phyloP scores from a whole-genome alignment of 2,329 filamentous ascomycete genomes.

The Trichoderma breve region DNA sequence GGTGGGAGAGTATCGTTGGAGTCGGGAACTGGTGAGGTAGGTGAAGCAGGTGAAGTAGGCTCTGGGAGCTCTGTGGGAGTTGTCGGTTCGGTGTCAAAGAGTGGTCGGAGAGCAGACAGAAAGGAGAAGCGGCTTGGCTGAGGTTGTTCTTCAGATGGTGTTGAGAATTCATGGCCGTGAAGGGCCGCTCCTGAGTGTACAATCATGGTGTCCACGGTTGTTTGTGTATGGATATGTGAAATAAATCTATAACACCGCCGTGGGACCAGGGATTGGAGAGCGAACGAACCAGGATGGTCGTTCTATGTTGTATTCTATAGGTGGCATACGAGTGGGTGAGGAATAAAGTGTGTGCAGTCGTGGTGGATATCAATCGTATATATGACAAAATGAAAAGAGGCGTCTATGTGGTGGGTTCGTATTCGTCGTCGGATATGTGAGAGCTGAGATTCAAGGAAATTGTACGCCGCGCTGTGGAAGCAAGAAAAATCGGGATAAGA shows the following conservation, averaged over 20 bases:
- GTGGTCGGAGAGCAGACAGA: slow-evolving; percentile 42
- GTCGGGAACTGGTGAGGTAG: slow-evolving; percentile 7
- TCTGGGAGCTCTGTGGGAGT: neutral
- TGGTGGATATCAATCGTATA: neutral
- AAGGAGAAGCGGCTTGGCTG: slow-evolving; percentile 40
- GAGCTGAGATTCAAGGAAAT: slow-evolving; percentile 4
- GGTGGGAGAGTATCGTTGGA: neutral
- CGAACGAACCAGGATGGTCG: slow-evolving; percentile 6
- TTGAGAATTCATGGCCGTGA: slow-evolving; percentile 59
- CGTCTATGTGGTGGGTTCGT: slow-evolving; percentile 14
- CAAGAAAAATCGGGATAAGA: neutral
- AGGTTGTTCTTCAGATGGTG: slow-evolving; percentile 33
- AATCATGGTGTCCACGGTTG: slow-evolving; percentile 45
- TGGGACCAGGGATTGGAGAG: neutral
- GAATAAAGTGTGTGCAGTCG: neutral
- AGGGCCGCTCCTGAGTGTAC: slow-evolving; percentile 58
- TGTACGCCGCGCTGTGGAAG: neutral
- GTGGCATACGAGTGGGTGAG: neutral
- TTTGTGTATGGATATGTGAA: neutral
- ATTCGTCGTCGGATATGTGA: slow-evolving; percentile 13
- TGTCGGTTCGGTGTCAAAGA: slow-evolving; percentile 31
- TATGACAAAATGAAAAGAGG: neutral
- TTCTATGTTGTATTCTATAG: neutral
- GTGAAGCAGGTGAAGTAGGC: neutral
- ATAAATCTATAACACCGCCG: neutral